Conservation (phyloP, 441 rosid genomes). For the Pelargonium exstipulatum region DNA sequence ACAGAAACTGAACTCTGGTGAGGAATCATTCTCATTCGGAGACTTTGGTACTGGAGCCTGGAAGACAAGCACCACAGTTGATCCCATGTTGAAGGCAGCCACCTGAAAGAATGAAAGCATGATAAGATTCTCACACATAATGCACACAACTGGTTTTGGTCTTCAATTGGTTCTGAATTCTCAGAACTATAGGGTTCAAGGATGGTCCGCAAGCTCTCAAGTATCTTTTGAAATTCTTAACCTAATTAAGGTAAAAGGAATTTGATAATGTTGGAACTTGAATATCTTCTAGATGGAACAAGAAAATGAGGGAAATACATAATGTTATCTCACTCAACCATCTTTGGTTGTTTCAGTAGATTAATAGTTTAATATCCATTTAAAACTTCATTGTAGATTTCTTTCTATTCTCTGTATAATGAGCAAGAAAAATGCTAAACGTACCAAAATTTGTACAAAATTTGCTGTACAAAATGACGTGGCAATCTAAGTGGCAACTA, state of each 20-base stretch:
- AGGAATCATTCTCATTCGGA: slow-evolving; percentile 24
- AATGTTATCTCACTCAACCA: background rate
- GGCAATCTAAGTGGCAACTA: no score
- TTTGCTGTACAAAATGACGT: no score
- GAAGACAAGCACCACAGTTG: slow-evolving; percentile 85
- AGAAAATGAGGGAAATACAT: background rate
- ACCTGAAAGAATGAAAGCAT: slow-evolving; percentile 40
- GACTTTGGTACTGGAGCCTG: slow-evolving; percentile 61
- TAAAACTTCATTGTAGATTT: background rate
- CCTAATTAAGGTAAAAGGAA: background rate
- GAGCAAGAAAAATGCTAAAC: no score
- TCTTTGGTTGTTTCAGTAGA: background rate
- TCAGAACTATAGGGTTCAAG: background rate
- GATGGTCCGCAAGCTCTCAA: background rate
- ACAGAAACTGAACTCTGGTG: slow-evolving; percentile 57
- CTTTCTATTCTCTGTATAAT: background rate
- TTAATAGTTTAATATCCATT: background rate
- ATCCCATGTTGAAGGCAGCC: slow-evolving; percentile 88
- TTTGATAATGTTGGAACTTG: background rate
- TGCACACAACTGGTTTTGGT: background rate
- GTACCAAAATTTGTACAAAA: no score
- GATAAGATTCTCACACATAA: background rate
- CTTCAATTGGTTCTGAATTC: no score
- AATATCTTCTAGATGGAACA: background rate
- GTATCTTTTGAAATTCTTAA: no score